Conservation (phyloP, 1,284 basidiomycete genomes). For the Tilletia horrida region DNA sequence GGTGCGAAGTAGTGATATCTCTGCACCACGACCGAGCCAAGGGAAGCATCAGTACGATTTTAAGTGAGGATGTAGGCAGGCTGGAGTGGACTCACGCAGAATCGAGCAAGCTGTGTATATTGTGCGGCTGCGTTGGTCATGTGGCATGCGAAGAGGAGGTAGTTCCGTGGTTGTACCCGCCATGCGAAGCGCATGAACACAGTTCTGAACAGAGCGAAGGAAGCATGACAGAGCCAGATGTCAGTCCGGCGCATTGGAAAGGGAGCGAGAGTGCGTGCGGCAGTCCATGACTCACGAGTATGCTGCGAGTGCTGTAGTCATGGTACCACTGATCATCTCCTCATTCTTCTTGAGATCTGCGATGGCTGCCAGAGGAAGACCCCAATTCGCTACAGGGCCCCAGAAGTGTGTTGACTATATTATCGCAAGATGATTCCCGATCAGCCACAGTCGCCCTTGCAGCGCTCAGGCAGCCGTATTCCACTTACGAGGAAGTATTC, state of each 20-base stretch:
- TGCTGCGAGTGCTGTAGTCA: constrained; percentile 46
- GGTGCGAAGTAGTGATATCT: constrained; percentile 45
- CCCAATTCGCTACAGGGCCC: constrained; percentile 53
- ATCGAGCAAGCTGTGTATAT: constrained; percentile 37
- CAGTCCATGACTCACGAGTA: constrained; percentile 39
- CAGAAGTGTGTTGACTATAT: constrained; percentile 52
- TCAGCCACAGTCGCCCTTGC: no score
- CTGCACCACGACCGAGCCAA: constrained; percentile 21
- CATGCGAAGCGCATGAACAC: constrained; percentile 54
- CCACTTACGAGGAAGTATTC: constrained; percentile 53
- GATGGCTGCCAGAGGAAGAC: constrained; percentile 52
- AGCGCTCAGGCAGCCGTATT: background rate
- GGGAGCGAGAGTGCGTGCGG: background rate
- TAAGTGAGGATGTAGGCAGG: background rate
- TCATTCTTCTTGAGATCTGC: constrained; percentile 52
- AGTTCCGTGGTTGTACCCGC: constrained; percentile 52
- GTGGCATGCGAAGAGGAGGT: constrained; percentile 53
- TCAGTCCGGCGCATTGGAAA: background rate
- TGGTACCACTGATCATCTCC: constrained; percentile 51
- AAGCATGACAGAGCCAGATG: background rate
- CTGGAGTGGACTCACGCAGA: constrained; percentile 37
- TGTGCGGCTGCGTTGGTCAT: constrained; percentile 51
- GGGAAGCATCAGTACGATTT: background rate
- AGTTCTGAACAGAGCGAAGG: constrained; percentile 21
- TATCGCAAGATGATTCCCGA: no score